phyloP scores from a whole-genome alignment of 2,329 filamentous ascomycete species.

The Epichloe scottii region DNA sequence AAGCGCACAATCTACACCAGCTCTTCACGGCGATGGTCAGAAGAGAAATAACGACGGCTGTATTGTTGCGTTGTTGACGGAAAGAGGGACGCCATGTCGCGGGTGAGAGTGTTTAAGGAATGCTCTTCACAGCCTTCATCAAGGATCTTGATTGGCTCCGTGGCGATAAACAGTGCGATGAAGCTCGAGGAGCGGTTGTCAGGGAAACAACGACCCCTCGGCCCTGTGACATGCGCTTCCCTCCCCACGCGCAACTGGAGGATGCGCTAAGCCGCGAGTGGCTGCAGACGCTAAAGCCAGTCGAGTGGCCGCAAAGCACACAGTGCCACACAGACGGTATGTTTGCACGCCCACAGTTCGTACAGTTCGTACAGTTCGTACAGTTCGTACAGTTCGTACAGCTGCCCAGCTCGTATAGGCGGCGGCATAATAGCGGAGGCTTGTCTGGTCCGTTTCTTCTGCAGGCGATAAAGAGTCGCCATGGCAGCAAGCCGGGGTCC shows the following conservation, averaged over 20 bases:
- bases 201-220: slow-evolving; percentile 1
- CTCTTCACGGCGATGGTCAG: not conserved
- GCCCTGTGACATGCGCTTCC: not conserved
- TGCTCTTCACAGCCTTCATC: slow-evolving; percentile 2
- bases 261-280: not conserved
- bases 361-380: too few relatives aligned
- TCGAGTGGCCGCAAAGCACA: too few relatives aligned
- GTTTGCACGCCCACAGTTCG: too few relatives aligned
- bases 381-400: too few relatives aligned
- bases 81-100: not conserved
- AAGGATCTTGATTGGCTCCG: slow-evolving; percentile 6
- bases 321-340: too few relatives aligned
- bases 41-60: not conserved
- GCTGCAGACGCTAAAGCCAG: slow-evolving; percentile 1
- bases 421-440: too few relatives aligned
- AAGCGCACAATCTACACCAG: not conserved
- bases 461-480: slow-evolving; percentile 9
- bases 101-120: slow-evolving; percentile 8
- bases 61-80: not conserved
- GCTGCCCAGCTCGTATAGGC: not conserved
- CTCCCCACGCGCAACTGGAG: not conserved
- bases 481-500: slow-evolving; percentile 11
- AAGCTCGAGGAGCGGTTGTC: not conserved
- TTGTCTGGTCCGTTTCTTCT: not conserved
- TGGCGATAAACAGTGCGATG: slow-evolving; percentile 4